Percentiles rank a stretch among this genome's conserved stretches.
Evolutionary conservation across 73 alveolate species (phyloP).

Genomic region (Effrenium voratum): DNA sequence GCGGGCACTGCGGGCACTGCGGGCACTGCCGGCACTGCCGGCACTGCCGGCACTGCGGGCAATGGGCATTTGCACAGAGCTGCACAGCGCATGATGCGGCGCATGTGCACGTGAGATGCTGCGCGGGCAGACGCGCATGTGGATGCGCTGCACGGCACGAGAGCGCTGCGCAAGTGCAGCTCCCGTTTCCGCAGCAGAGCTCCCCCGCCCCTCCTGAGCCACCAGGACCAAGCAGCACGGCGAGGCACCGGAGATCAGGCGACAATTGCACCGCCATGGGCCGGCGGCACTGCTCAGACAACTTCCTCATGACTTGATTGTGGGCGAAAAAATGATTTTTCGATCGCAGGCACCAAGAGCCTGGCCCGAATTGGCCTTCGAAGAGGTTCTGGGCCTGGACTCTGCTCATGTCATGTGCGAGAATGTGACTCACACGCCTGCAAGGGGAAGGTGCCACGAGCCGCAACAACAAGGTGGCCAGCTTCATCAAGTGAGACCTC

Average conservation of each 20-base stretch:
- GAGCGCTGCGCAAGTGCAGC: too few relatives aligned
- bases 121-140: background rate
- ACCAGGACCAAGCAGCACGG: conserved; percentile 8
- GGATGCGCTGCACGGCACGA: too few relatives aligned
- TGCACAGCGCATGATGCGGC: too few relatives aligned
- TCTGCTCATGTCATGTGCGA: background rate
- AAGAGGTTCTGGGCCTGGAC: background rate
- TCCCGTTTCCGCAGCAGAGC: too few relatives aligned
- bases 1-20: too few relatives aligned
- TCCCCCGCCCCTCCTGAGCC: background rate
- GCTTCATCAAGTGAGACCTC: conserved; percentile 36
- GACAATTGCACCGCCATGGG: conserved; percentile 47
- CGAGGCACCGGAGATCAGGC: conserved; percentile 44
- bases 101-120: too few relatives aligned
- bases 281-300: background rate
- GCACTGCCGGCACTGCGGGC: too few relatives aligned
- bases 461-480: conserved; percentile 67
- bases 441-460: conserved; percentile 69
- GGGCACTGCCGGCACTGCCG: too few relatives aligned
- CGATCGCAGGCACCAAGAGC: background rate
- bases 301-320: background rate
- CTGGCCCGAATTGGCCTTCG: background rate
- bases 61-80: too few relatives aligned
- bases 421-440: background rate
- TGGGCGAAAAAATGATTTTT: too few relatives aligned